A percentile compares a stretch with the other conserved stretches of the same genome.
Conservation (phyloP, 495 filamentous ascomycete species). For the Aspergillus haitiensis region DNA sequence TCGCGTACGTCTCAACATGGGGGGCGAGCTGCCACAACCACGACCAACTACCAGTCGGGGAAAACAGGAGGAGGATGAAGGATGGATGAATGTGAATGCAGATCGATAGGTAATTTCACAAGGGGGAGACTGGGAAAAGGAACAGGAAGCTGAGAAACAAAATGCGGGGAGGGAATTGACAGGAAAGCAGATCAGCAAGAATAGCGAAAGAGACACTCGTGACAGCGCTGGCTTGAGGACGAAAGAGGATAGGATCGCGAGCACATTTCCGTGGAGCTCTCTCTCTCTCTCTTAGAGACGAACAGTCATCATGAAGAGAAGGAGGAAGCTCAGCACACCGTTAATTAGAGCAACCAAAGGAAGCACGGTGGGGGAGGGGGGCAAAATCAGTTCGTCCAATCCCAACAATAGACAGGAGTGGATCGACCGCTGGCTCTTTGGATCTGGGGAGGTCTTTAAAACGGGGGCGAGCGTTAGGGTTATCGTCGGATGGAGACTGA, state of each 20-base stretch:
- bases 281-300: no score
- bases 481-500: not conserved
- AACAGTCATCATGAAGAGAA: no score
- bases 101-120: not conserved
- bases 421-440: not conserved
- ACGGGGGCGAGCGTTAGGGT: not conserved
- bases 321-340: no score
- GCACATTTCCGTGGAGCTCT: not conserved
- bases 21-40: not conserved
- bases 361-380: not conserved
- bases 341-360: not conserved
- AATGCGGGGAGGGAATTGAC: not conserved
- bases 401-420: not conserved
- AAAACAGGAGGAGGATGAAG: not conserved
- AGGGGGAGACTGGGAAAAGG: no score
- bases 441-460: not conserved
- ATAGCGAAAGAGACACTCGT: not conserved
- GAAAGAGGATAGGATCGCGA: constrained; percentile 1
- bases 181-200: not conserved
- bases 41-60: not conserved
- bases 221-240: not conserved
- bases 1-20: constrained; percentile 33
- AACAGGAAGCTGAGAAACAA: not conserved
- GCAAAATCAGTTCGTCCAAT: not conserved
- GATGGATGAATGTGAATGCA: not conserved